A percentile compares a stretch with the other conserved stretches of the same genome.
Evolutionary conservation across 179 eudicot genomes (phyloP).

Genomic region (Heliamphora ciliata): DNA sequence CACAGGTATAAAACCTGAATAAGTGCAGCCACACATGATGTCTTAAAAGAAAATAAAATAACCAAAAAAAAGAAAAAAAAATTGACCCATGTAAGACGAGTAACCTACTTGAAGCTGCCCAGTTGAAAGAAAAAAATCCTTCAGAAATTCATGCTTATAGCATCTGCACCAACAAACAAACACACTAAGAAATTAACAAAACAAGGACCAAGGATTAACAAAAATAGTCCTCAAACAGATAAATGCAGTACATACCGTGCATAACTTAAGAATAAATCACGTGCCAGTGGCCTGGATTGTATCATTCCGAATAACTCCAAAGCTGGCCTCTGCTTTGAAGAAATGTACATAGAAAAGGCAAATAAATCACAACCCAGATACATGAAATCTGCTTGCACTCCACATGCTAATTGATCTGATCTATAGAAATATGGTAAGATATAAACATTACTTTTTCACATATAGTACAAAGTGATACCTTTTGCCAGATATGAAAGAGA

Average conservation of each 20-base stretch:
- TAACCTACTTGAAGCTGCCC: constrained; percentile 76
- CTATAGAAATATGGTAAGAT: neutral
- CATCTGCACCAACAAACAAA: constrained; percentile 38
- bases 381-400: neutral
- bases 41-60: neutral
- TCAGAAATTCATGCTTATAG: constrained; percentile 80
- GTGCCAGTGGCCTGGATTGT: constrained; percentile 79
- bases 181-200: neutral
- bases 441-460: neutral
- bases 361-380: constrained; percentile 12
- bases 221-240: neutral
- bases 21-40: neutral
- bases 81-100: constrained; percentile 1
- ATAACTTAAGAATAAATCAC: constrained; percentile 71
- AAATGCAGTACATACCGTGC: constrained; percentile 41
- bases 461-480: constrained; percentile 37
- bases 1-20: neutral
- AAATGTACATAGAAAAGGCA: constrained; percentile 10
- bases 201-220: neutral
- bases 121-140: constrained; percentile 74
- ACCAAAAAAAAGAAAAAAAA: neutral
- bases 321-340: constrained; percentile 52
- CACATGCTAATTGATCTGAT: neutral
- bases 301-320: constrained; percentile 79
- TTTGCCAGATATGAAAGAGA: constrained; percentile 80